Evolutionary conservation across 805 yeast species (phyloP).

Genomic region (Metschnikowia chrysomelidarum): DNA sequence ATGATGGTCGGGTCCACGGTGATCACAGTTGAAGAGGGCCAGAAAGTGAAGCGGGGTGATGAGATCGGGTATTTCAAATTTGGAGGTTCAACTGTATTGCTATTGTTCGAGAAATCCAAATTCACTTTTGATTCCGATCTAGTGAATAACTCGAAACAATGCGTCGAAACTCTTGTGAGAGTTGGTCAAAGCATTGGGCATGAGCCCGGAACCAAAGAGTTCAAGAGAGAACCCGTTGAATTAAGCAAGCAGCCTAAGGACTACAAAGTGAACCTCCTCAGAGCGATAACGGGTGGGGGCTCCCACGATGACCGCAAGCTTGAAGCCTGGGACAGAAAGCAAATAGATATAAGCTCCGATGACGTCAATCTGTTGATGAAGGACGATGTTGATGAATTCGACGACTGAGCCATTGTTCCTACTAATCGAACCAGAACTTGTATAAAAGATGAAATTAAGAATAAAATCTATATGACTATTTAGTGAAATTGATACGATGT

Average conservation of each 20-base stretch:
- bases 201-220: slow-evolving; percentile 47
- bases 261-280: slow-evolving; percentile 47
- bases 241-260: slow-evolving; percentile 48
- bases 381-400: slow-evolving; percentile 17
- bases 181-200: slow-evolving; percentile 96
- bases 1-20: slow-evolving; percentile 98
- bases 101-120: slow-evolving; percentile 52
- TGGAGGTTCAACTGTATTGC: slow-evolving; percentile 87
- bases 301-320: slow-evolving; percentile 28
- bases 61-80: slow-evolving; percentile 94
- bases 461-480: no score
- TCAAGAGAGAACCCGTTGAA: slow-evolving; percentile 44
- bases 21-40: slow-evolving; percentile 63
- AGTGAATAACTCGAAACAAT: slow-evolving; percentile 58
- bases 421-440: no score
- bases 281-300: slow-evolving; percentile 59
- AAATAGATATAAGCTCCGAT: slow-evolving; percentile 23
- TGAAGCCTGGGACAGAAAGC: slow-evolving; percentile 38
- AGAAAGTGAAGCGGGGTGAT: slow-evolving; percentile 60
- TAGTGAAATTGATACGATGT: no score
- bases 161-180: slow-evolving; percentile 77
- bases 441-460: no score
- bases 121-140: slow-evolving; percentile 74
- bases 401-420: no score
- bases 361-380: slow-evolving; percentile 22